Evolutionary conservation across 805 yeast genomes (phyloP).

Genomic region (Sugiyamaella mastotermitis): DNA sequence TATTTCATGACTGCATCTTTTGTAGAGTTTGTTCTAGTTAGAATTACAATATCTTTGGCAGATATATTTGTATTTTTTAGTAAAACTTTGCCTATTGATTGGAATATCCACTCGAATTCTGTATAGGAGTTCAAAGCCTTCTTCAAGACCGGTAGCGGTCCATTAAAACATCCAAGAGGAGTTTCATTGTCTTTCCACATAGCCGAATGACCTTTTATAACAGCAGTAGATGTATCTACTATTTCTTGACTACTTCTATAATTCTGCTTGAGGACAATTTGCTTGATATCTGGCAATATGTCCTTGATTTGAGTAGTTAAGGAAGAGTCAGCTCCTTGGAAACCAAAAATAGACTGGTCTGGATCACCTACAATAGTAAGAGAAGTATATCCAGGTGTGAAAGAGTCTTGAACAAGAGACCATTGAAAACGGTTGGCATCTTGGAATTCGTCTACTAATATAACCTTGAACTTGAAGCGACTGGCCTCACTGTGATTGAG

Average conservation of each 20-base stretch:
- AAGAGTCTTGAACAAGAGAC: slow-evolving; percentile 43
- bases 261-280: slow-evolving; percentile 53
- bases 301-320: slow-evolving; percentile 57
- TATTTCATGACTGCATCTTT: slow-evolving; percentile 46
- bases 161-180: slow-evolving; percentile 7
- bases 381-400: background rate
- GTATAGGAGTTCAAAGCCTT: slow-evolving; percentile 34
- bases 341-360: slow-evolving; percentile 89
- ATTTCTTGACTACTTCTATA: slow-evolving; percentile 75
- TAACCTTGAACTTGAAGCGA: slow-evolving; percentile 24
- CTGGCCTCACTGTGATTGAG: no score
- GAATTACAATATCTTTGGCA: slow-evolving; percentile 55
- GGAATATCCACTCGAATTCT: slow-evolving; percentile 57
- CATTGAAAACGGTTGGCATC: slow-evolving; percentile 81
- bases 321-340: slow-evolving; percentile 67
- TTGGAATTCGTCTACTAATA: slow-evolving; percentile 92
- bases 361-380: slow-evolving; percentile 81
- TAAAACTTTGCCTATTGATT: slow-evolving; percentile 45
- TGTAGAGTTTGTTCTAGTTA: slow-evolving; percentile 51
- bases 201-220: no score
- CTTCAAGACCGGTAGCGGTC: slow-evolving; percentile 30
- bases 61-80: slow-evolving; percentile 39
- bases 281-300: slow-evolving; percentile 28
- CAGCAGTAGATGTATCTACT: slow-evolving; percentile 53
- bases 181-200: slow-evolving; percentile 53